These are phyloP conservation scores for Kodamaea kakaduensis DNA, from an alignment of 805 yeast species.

Conservation along the genomic window DNA sequence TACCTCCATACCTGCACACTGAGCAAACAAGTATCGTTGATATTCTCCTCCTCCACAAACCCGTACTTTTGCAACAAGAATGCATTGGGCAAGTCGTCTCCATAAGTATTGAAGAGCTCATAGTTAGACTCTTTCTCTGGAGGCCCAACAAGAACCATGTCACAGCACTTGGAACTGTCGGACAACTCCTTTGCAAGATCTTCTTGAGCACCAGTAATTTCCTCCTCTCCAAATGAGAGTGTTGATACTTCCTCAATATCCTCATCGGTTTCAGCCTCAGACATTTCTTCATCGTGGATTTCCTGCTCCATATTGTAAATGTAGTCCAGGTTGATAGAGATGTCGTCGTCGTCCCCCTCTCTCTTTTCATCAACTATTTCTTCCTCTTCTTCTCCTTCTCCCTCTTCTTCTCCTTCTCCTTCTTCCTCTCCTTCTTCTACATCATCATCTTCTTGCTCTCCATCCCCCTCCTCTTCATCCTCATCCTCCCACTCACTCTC, in stretches of 20 bases:
- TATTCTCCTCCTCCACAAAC: slow-evolving; percentile 50
- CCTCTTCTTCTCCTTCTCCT: slow-evolving; percentile 13
- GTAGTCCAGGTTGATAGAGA: slow-evolving; percentile 26
- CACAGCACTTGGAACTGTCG: slow-evolving; percentile 57
- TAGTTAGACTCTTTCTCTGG: slow-evolving; percentile 39
- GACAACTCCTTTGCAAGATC: slow-evolving; percentile 34
- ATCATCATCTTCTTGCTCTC: slow-evolving; percentile 14
- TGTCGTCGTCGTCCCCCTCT: slow-evolving; percentile 14
- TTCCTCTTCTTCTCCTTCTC: slow-evolving; percentile 14
- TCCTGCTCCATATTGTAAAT: slow-evolving; percentile 25
- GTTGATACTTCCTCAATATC: slow-evolving; percentile 21
- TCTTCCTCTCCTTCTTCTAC: slow-evolving; percentile 16
- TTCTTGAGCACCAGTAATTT: slow-evolving; percentile 17
- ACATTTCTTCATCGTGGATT: slow-evolving; percentile 10
- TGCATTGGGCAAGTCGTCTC: slow-evolving; percentile 60
- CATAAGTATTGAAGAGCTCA: slow-evolving; percentile 83
- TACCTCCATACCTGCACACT: slow-evolving; percentile 45
- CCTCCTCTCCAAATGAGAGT: slow-evolving; percentile 14
- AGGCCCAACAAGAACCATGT: slow-evolving; percentile 48
- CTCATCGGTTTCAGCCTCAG: slow-evolving; percentile 16
- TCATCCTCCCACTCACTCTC: slow-evolving; percentile 17
- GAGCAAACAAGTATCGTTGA: slow-evolving; percentile 54
- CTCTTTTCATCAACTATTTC: slow-evolving; percentile 11
- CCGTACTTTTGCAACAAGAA: slow-evolving; percentile 75
- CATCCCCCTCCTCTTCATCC: slow-evolving; percentile 17